phyloP scores from a whole-genome alignment of 179 eudicot species.

The Silene noctiflora region DNA sequence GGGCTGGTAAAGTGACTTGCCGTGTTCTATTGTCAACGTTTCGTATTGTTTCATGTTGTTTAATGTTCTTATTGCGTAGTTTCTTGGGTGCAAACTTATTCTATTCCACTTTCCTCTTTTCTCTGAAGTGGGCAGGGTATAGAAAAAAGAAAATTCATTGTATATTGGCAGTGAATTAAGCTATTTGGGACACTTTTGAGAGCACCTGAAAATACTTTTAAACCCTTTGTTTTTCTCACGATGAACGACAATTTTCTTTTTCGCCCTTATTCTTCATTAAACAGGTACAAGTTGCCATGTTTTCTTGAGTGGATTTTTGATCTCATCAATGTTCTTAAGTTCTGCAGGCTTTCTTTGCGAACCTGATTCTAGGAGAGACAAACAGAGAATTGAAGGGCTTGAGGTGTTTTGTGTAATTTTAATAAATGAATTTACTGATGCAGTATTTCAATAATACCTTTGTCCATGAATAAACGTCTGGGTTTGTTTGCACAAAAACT shows the following conservation, averaged over 20 bases:
- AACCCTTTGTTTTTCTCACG: not conserved
- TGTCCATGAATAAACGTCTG: not conserved
- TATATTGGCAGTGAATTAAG: not conserved
- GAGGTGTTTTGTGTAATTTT: slow-evolving; percentile 43
- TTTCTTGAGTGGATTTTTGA: slow-evolving; percentile 11
- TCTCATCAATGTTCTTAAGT: slow-evolving; percentile 14
- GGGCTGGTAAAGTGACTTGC: slow-evolving; percentile 59
- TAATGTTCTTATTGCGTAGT: not conserved
- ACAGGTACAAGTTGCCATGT: not conserved
- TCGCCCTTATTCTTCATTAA: not conserved
- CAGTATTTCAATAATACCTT: not conserved
- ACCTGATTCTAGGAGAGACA: slow-evolving; percentile 83
- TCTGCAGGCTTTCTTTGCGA: slow-evolving; percentile 91
- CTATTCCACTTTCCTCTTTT: not conserved
- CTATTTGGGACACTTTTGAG: not conserved
- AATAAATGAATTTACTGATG: slow-evolving; percentile 3
- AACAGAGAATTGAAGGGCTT: slow-evolving; percentile 87
- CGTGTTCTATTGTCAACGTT: not conserved
- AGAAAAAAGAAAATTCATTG: not conserved
- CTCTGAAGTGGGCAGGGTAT: not conserved
- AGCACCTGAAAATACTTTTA: not conserved
- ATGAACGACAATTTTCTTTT: not conserved
- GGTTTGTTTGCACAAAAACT: not conserved
- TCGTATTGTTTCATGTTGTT: not conserved
- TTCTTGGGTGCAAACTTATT: not conserved